Evolutionary conservation across 331 rosid species (phyloP), one percentile per base, ranked within the genome.

Genomic region (Acacia pycnantha): DNA sequence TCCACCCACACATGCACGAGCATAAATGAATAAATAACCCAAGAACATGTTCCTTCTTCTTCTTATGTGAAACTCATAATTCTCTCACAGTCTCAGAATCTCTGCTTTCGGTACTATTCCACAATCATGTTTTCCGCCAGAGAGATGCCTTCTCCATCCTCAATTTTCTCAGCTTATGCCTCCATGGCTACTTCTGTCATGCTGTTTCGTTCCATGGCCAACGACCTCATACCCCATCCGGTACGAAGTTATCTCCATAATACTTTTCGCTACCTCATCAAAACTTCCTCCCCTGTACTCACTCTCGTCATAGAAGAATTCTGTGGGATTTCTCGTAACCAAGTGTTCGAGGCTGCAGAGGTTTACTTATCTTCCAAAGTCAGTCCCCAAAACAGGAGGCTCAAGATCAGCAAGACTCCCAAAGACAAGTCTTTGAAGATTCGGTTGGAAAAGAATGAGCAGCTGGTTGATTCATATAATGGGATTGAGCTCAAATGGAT

Each of bases 161-260:
- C 97, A 19, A 46, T 92, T 31, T 92, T 92, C 88, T 87, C 93
- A 0, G 95, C 95, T 9, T 90, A 89, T 46, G 97, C 97, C n/a
- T 94, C 98, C 88, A 83, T 90, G 89, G 84, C 95, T 3, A 93
- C 97, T 29, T 89, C 98, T 4, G 12, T 90, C 21, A 90, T 94
- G 97, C 89, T 94, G 0, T 31, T 89, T 0, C 86, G 97, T 40
- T 90, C 98, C 79, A 79, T 94, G 91, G 90, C 93, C 48, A 86
- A 89, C 54, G 97, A 94, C 5, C 70, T 94, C 81, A 40, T 94
- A 6, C 98, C 98, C 15, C 86, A 86, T 1, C 94, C 94, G 0
- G 15, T 92, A 15, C 89, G 95, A 3, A 81, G 79, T 37, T 87
- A 88, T 82, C 81, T 92, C 24, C 11, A 31, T 37, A 81, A 86